Base-by-base conservation (phyloP, 1,284 basidiomycete genomes). In the Fomes fomentarius region DNA sequence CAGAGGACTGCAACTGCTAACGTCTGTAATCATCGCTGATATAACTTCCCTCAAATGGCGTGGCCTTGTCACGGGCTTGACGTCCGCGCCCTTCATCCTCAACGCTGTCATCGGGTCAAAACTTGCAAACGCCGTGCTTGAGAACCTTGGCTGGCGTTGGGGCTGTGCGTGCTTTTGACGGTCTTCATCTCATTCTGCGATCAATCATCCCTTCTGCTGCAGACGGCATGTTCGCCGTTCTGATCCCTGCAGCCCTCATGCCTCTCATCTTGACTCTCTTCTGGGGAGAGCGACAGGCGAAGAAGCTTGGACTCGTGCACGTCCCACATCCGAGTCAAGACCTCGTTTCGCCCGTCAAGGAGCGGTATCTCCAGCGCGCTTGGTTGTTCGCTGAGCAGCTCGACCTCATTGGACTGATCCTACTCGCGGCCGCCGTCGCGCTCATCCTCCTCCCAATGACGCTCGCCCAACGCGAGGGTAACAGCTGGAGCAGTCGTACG, bases 31-130 rank as follows among this genome's bases (percentile, higher is more conserved):
- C 63, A 85, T 89, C 52, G 91, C 91, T 17, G 91, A 94, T 65
- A 85, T 89, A 59, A 93, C 92, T 7, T 87, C 84, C 1, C 80
- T 93, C 10, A 79, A 84, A 66, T 93, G 89, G 87, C 81, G 91
- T 54, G 90, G 89, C 11, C 76, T 93, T 10, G 81, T 89, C 15
- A 79, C 84, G 3, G 79, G 79, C 9, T 69, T 89, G 19, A 79
- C 83, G 22, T 84, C 85, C 6, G 69, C 86, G 30, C 90, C 90
- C 5, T 90, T 87, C 72, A 73, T 89, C 58, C 72, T 90, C 70
- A 79, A 83, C 70, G 74, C 79, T 40, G 91, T 86, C 69, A 77
- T 93, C 58, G 83, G 87, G 3, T 81, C 88, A 6, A 89, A 90
- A 64, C 82, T 93, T 50, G 76, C 80, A 11, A 77, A 84, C 26